Evolutionary conservation across 2,329 filamentous ascomycete species (phyloP), one percentile per base, ranked within the genome.

Genomic region (Fusarium caatingaense): DNA sequence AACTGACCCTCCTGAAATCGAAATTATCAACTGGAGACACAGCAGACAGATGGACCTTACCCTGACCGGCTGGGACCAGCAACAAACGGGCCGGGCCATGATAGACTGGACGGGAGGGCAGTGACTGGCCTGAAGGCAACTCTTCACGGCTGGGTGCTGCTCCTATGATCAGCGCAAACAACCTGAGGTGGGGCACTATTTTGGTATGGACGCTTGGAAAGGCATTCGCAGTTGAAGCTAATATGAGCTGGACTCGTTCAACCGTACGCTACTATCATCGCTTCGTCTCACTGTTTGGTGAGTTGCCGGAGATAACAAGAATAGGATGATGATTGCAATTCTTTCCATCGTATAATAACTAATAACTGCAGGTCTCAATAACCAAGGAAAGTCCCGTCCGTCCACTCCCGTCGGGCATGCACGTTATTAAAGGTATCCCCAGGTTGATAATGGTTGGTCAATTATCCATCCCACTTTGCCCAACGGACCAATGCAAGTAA

Each of bases 71-170:
- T 66, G 34, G 48, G 49, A 44, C 54, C 53, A 67, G 44, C 41
- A 53, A 18, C 45, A 25, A 53, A 53, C 65, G 65, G 65, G 44
- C 59, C 59, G 64, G 48, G 65, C 64, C 66, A 66, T 62, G 48
- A 28, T 25, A 34, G 48, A 50, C 46, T 49, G 42, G 40, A 64
- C 32, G 47, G 50, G 27, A 25, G 15, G 48, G 34, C 34, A 37
- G 18, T 37, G 34, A n/a, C 34, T 37, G 18, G 18, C 34, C 34
- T 37, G 34, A 40, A 27, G 15, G 21, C 15, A 25, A 30, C 51
- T 55, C 48, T 47, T 45, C 48, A 60, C 37, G 30, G 50, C 47
- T 66, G 41, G 49, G 50, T 28, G 30, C 18, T 21, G 25, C 18
- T 21, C 32, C 42, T 21, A 55, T 55, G 55, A 66, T 66, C 61